Evolutionary conservation across 139 green algal species (phyloP), one percentile per base, ranked within the genome.

Genomic region (Chlorella sp.): DNA sequence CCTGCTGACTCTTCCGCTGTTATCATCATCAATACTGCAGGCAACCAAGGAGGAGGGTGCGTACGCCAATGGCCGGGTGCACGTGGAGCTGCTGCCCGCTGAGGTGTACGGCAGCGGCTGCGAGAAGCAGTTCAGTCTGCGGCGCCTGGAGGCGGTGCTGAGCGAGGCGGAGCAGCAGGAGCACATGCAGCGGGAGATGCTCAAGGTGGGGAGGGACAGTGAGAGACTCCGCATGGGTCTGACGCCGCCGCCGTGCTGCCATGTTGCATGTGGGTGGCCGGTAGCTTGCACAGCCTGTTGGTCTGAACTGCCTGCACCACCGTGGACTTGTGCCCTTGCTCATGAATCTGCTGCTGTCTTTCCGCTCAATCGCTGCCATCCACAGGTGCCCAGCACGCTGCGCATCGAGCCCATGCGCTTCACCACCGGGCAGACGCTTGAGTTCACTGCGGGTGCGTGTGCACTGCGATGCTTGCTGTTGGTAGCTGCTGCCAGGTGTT

Each of bases 351-450:
- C 15, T 38, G 9, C 6, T 28, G n/a, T n/a, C n/a, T n/a, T 15
- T 17, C 44, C 44, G 9, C 6, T 51, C 44, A 51, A 16, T 6
- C 9, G 6, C 7, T 51, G 44, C 20, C 34, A 20, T 23, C 44
- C 85, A 20, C 87, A 94, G 88, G 60, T 92, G 74, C 91, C 93
- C 21, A 74, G 26, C 47, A 44, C 41, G 0, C 68, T 96, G 39
- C 36, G 70, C 1, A 51, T 96, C 25, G 93, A 96, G 72, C 93
- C 93, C 20, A 81, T 94, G 28, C 79, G 78, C 32, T 87, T 95
- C 64, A 82, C 84, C 0, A 64, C 87, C 0, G 90, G 86, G 3
- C 82, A 79, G 65, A 69, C 85, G 1, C 18, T 94, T 39, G 34
- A 80, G 28, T 41, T 94, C 65, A 34, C 51, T 3, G 94, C 92